Conservation (phyloP, 2,329 filamentous ascomycete genomes). For the Calonectria crousiana region DNA sequence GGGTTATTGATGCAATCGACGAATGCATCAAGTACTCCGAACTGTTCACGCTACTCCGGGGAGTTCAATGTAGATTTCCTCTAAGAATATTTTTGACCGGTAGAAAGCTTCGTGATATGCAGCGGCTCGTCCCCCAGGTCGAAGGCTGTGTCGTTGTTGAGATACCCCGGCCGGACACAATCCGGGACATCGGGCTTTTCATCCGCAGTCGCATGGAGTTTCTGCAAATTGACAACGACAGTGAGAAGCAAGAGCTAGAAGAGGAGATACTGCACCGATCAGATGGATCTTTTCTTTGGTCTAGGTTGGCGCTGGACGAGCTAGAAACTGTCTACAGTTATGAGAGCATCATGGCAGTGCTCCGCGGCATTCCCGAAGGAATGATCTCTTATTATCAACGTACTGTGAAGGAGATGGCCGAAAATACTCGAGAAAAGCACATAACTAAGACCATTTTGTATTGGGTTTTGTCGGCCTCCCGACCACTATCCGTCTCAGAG, state of each 20-base stretch:
- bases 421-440: conserved; percentile 40
- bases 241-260: conserved; percentile 26
- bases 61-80: conserved; percentile 30
- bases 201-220: conserved; percentile 37
- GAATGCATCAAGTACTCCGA: conserved; percentile 44
- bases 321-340: conserved; percentile 40
- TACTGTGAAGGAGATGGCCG: conserved; percentile 36
- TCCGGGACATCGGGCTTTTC: conserved; percentile 42
- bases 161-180: conserved; percentile 33
- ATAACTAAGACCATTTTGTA: conserved; percentile 30
- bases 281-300: conserved; percentile 49
- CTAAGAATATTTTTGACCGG: conserved; percentile 47
- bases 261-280: conserved; percentile 42
- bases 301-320: conserved; percentile 46
- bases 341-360: conserved; percentile 43
- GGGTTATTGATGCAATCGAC: conserved; percentile 52
- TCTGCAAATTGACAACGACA: conserved; percentile 26
- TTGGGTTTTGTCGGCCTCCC: neutral
- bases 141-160: conserved; percentile 24
- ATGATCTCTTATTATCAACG: conserved; percentile 47
- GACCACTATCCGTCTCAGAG: neutral
- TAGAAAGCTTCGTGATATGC: conserved; percentile 39
- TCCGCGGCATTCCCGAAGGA: conserved; percentile 47
- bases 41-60: conserved; percentile 42
- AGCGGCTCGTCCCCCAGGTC: neutral